Conservation (phyloP, 768 basidiomycete genomes). For the Phylloporus sp. region DNA sequence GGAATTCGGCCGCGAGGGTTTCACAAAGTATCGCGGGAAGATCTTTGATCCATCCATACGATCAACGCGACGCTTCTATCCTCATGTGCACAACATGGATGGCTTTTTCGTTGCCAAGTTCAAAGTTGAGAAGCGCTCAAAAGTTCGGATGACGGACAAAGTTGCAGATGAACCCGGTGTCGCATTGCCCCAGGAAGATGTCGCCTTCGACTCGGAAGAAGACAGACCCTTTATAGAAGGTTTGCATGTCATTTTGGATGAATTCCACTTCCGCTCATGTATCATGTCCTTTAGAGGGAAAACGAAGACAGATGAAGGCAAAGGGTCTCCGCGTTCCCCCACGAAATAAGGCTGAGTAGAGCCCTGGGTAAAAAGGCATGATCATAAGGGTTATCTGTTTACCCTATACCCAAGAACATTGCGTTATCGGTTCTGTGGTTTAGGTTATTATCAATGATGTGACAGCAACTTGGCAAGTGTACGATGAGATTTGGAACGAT, state of each 20-base stretch:
- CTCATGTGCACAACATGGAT: conserved; percentile 99
- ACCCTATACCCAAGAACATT: conserved; percentile 1
- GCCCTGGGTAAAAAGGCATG: conserved; percentile 18
- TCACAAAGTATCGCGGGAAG: conserved; percentile 87
- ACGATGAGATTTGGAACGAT: conserved; percentile 6
- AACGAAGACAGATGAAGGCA: conserved; percentile 69
- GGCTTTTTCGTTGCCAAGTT: conserved; percentile 99
- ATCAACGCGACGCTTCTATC: conserved; percentile 86
- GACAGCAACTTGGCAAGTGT: neutral
- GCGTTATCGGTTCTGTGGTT: neutral
- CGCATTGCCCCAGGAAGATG: conserved; percentile 30
- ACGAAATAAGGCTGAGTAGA: conserved; percentile 35
- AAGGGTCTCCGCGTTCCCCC: conserved; percentile 67
- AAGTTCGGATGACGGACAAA: conserved; percentile 34
- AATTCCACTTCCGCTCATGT: neutral
- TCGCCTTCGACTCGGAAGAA: conserved; percentile 68
- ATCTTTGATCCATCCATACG: conserved; percentile 72
- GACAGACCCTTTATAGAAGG: conserved; percentile 77
- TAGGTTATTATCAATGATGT: neutral
- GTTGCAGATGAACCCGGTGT: conserved; percentile 20
- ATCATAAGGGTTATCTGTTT: neutral
- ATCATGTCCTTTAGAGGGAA: conserved; percentile 49
- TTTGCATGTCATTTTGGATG: conserved; percentile 34
- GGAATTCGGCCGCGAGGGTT: conserved; percentile 90
- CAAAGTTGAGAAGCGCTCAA: conserved; percentile 80